Percentiles rank a stretch among this genome's conserved stretches.
These are phyloP conservation scores for Podospora pseudocomata DNA, from an alignment of 495 filamentous ascomycete species.

Conservation along the genomic window DNA sequence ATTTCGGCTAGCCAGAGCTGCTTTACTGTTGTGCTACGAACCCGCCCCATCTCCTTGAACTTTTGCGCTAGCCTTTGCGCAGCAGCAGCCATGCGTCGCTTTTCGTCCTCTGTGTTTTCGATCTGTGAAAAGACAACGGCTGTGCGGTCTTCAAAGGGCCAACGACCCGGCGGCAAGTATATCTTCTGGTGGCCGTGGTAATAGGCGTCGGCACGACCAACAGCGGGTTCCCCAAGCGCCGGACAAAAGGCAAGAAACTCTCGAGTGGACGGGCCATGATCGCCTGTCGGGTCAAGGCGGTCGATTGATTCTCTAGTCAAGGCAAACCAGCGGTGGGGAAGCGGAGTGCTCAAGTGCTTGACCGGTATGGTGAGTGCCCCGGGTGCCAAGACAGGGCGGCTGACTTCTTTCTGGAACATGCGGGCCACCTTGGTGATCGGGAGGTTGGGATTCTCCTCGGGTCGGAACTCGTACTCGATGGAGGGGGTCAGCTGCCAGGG, in stretches of 20 bases:
- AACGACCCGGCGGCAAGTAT: not conserved
- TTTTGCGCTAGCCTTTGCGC: not conserved
- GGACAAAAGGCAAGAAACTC: not conserved
- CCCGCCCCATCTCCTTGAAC: not conserved
- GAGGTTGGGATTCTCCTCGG: not conserved
- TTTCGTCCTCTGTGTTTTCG: not conserved
- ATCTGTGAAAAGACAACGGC: not conserved
- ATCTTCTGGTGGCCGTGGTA: not conserved
- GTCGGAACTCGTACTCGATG: not conserved
- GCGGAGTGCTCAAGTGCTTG: not conserved
- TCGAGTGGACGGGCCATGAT: not conserved
- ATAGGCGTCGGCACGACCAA: not conserved
- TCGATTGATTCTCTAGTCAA: not conserved
- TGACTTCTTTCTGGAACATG: not conserved
- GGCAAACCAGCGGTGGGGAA: not conserved
- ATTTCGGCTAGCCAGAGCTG: not conserved
- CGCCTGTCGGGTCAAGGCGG: not conserved
- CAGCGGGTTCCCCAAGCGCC: not conserved
- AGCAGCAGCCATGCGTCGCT: not conserved
- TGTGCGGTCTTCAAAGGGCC: not conserved
- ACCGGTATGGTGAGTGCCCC: not conserved
- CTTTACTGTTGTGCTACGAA: not conserved
- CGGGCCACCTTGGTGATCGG: not conserved
- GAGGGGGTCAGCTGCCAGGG: not conserved
- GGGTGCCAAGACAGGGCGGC: not conserved